Evolutionary conservation across 495 filamentous ascomycete genomes (phyloP).

Genomic region (Amorphotheca resinae): DNA sequence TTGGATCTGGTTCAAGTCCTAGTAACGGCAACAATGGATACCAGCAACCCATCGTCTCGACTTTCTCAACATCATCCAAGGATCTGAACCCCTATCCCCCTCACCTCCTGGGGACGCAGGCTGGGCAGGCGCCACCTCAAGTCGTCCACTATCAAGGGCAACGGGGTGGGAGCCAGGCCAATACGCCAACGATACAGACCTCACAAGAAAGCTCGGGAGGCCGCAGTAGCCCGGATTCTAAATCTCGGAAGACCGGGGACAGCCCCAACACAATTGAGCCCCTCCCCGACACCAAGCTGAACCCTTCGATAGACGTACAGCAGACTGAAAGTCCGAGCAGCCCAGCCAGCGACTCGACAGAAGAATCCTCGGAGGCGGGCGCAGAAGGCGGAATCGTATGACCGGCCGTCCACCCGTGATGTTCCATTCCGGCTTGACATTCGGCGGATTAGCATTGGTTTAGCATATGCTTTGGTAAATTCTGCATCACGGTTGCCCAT

Average conservation of each 20-base stretch:
- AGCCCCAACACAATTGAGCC: constrained; percentile 15
- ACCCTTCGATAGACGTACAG: constrained; percentile 13
- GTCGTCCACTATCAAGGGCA: constrained; percentile 50
- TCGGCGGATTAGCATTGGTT: not conserved
- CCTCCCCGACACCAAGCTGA: constrained; percentile 13
- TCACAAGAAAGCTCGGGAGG: constrained; percentile 14
- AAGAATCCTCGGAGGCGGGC: constrained; percentile 11
- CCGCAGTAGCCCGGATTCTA: constrained; percentile 15
- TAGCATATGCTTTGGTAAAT: not conserved
- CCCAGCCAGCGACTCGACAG: constrained; percentile 18
- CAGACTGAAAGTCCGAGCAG: constrained; percentile 16
- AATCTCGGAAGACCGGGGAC: constrained; percentile 7
- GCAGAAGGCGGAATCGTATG: constrained; percentile 1
- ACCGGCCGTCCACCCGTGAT: not conserved
- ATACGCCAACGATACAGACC: constrained; percentile 37
- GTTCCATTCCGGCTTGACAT: not conserved
- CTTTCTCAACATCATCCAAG: constrained; percentile 64
- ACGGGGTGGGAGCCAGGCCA: constrained; percentile 45
- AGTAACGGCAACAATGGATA: constrained; percentile 40
- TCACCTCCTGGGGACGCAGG: constrained; percentile 43
- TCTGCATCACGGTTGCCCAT: constrained; percentile 15
- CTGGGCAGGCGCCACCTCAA: constrained; percentile 46
- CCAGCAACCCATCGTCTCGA: constrained; percentile 55
- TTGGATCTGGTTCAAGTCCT: constrained; percentile 29
- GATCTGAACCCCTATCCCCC: constrained; percentile 62